Evolutionary conservation across 2,329 filamentous ascomycete species (phyloP).

Genomic region (Aspergillus quadricinctus): DNA sequence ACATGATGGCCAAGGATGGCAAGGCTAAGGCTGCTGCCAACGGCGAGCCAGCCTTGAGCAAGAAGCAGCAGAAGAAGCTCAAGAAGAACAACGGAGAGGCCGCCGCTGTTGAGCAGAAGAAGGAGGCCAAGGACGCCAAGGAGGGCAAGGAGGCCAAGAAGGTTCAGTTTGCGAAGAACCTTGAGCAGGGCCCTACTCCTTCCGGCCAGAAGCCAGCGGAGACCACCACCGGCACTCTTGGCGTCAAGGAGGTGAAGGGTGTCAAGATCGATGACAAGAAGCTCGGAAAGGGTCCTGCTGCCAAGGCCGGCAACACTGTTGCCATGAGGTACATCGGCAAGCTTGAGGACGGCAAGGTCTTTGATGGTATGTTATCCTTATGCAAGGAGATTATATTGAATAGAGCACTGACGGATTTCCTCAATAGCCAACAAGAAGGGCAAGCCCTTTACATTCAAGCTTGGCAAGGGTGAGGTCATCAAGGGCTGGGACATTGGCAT

Average conservation of each 20-base stretch:
- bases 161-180: slow-evolving; percentile 98
- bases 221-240: slow-evolving; percentile 56
- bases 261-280: slow-evolving; percentile 96
- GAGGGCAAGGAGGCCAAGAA: slow-evolving; percentile 73
- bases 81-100: slow-evolving; percentile 99
- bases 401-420: slow-evolving; percentile 3
- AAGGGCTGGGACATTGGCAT: slow-evolving; percentile 98
- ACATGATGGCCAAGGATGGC: slow-evolving; percentile 71
- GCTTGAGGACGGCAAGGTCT: slow-evolving; percentile 88
- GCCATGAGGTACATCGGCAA: slow-evolving; percentile 98
- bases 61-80: slow-evolving; percentile 96
- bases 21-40: slow-evolving; percentile 50
- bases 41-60: slow-evolving; percentile 74
- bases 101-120: slow-evolving; percentile 56
- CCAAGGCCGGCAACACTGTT: slow-evolving; percentile 86
- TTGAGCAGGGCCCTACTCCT: slow-evolving; percentile 90
- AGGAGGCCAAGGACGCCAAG: slow-evolving; percentile 48
- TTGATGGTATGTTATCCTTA: slow-evolving; percentile 66
- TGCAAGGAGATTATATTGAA: slow-evolving; percentile 2
- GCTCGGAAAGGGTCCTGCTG: slow-evolving; percentile 73
- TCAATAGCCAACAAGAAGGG: slow-evolving; percentile 91
- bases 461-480: slow-evolving; percentile 92
- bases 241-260: slow-evolving; percentile 76
- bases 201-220: slow-evolving; percentile 51
- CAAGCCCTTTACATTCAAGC: slow-evolving; percentile 94